A percentile compares a stretch with the other conserved stretches of the same genome.
phyloP scores from a whole-genome alignment of 495 filamentous ascomycete genomes.

The Thozetella sp. region DNA sequence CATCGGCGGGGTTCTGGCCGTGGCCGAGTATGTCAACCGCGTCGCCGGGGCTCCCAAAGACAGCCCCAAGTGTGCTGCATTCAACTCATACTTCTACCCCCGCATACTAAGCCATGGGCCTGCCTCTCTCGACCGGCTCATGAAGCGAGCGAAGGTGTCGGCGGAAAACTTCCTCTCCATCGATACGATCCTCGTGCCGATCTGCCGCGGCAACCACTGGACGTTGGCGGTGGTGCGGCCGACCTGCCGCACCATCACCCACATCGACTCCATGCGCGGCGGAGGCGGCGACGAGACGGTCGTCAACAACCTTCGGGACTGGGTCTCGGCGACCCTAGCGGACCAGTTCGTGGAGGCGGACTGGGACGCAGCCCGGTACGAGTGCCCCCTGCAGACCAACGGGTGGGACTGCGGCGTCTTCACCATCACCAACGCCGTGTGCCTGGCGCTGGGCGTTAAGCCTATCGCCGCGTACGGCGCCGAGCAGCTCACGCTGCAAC shows the following conservation, averaged over 20 bases:
- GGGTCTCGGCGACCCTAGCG: slow-evolving; percentile 62
- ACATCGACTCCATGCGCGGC: slow-evolving; percentile 70
- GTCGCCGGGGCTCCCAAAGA: slow-evolving; percentile 42
- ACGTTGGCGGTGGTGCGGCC: slow-evolving; percentile 75
- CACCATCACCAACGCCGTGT: slow-evolving; percentile 72
- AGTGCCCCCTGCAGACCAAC: slow-evolving; percentile 64
- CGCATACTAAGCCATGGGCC: slow-evolving; percentile 56
- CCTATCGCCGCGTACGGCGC: slow-evolving; percentile 56
- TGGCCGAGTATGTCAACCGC: slow-evolving; percentile 63
- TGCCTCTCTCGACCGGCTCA: slow-evolving; percentile 25
- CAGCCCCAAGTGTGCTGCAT: slow-evolving; percentile 67
- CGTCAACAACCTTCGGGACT: slow-evolving; percentile 33
- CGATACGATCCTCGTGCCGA: slow-evolving; percentile 48
- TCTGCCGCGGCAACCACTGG: slow-evolving; percentile 51
- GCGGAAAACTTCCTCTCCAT: slow-evolving; percentile 39
- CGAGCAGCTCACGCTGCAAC: slow-evolving; percentile 57
- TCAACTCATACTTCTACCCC: slow-evolving; percentile 73
- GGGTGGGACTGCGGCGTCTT: slow-evolving; percentile 83
- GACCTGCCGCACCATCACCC: slow-evolving; percentile 61
- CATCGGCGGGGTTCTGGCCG: slow-evolving; percentile 63
- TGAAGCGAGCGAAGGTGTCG: slow-evolving; percentile 28
- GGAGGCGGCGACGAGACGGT: slow-evolving; percentile 16
- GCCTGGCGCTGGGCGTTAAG: slow-evolving; percentile 64
- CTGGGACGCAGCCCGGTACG: slow-evolving; percentile 57
- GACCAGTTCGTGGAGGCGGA: slow-evolving; percentile 57